Percentiles rank a stretch among this genome's conserved stretches.
phyloP scores from a whole-genome alignment of 148 eudicot species.

The Rhododendron williamsianum region DNA sequence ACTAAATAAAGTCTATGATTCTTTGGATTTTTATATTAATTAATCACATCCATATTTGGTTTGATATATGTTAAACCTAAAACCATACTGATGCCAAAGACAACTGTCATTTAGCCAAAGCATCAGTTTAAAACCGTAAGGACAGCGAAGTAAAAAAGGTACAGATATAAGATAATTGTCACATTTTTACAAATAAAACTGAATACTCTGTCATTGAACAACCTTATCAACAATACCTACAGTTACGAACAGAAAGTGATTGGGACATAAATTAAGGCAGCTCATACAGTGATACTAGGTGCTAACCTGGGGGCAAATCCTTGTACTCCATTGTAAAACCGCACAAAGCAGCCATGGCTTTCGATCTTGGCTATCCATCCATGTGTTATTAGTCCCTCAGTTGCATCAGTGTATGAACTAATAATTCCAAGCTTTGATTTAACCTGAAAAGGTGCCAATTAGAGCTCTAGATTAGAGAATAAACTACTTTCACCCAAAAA shows the following conservation, averaged over 20 bases:
- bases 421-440: conserved; percentile 80
- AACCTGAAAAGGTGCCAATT: conserved; percentile 40
- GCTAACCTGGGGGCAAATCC: conserved; percentile 84
- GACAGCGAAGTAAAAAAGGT: background rate
- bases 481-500: conserved; percentile 34
- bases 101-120: background rate
- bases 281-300: background rate
- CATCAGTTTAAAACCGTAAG: background rate
- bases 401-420: conserved; percentile 81
- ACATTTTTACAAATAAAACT: background rate
- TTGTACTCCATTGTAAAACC: conserved; percentile 90
- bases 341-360: conserved; percentile 77
- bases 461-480: background rate
- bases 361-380: conserved; percentile 97
- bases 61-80: background rate
- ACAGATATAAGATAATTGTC: background rate
- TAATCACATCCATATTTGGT: background rate
- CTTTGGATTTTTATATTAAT: background rate
- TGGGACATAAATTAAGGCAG: background rate
- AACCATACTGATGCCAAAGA: background rate
- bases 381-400: conserved; percentile 78
- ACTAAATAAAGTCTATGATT: background rate
- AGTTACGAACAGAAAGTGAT: background rate
- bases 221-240: background rate
- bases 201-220: background rate